Percentiles rank a stretch among this genome's conserved stretches.
phyloP scores from a whole-genome alignment of 2,329 filamentous ascomycete genomes.

The Ophiostoma fasciatum region DNA sequence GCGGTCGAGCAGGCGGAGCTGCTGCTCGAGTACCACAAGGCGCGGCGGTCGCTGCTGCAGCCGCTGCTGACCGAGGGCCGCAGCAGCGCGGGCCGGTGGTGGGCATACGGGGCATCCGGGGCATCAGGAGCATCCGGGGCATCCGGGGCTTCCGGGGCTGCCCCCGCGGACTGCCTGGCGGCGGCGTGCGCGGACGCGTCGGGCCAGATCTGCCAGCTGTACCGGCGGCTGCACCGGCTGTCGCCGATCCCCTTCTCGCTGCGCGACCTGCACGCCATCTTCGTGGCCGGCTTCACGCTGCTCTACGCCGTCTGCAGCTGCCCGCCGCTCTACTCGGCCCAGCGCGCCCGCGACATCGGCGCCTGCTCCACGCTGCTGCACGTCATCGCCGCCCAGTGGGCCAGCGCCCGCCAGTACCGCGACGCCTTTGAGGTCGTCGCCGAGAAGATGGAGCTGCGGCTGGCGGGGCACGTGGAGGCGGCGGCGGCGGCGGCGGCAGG shows the following conservation, averaged over 20 bases:
- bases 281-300: slow-evolving; percentile 8
- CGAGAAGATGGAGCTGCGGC: too few species aligned
- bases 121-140: too few species aligned
- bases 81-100: too few species aligned
- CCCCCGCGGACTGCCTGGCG: slow-evolving; percentile 1
- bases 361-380: slow-evolving; percentile 19
- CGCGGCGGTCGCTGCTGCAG: slow-evolving; percentile 5
- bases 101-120: too few species aligned
- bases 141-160: too few species aligned
- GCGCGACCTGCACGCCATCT: slow-evolving; percentile 8
- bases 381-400: slow-evolving; percentile 19
- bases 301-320: slow-evolving; percentile 5
- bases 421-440: slow-evolving; percentile 20
- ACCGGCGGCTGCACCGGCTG: slow-evolving; percentile 6
- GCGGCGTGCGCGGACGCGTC: slow-evolving; percentile 7
- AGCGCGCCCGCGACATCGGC: background rate
- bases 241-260: slow-evolving; percentile 6
- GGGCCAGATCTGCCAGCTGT: slow-evolving; percentile 8
- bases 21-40: slow-evolving; percentile 4
- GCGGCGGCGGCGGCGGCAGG: too few species aligned
- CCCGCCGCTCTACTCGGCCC: background rate
- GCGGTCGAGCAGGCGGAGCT: slow-evolving; percentile 2
- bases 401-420: slow-evolving; percentile 18
- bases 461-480: too few species aligned
- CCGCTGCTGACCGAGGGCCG: slow-evolving; percentile 6